These are phyloP conservation scores for Xylariaceae sp. DNA, from an alignment of 2,329 filamentous ascomycete genomes.

Conservation along the genomic window DNA sequence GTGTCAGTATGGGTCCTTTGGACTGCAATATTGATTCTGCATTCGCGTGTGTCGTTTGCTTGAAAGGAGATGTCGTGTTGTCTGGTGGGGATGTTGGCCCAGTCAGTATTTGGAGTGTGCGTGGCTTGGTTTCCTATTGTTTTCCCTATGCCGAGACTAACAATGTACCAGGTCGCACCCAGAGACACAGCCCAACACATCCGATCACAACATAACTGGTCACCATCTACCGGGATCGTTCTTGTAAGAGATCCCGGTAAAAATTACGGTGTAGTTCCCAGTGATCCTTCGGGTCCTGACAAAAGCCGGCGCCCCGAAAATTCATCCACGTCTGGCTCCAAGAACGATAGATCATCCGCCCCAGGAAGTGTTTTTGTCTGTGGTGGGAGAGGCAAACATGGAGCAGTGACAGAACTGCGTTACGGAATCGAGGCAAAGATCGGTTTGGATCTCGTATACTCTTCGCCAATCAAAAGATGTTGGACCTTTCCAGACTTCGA, in stretches of 20 bases:
- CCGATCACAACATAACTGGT: slow-evolving; percentile 62
- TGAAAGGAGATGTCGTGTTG: slow-evolving; percentile 72
- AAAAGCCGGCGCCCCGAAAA: too few relatives aligned
- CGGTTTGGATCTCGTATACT: slow-evolving; percentile 52
- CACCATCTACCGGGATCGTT: slow-evolving; percentile 53
- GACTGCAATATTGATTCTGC: slow-evolving; percentile 74
- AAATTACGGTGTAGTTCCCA: slow-evolving; percentile 29
- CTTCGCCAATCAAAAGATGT: slow-evolving; percentile 44
- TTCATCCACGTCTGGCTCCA: too few relatives aligned
- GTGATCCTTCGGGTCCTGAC: too few relatives aligned
- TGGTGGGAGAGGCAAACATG: slow-evolving; percentile 59
- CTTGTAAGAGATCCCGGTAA: slow-evolving; percentile 37
- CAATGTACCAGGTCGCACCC: slow-evolving; percentile 44
- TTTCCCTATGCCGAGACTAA: not conserved
- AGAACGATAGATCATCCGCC: slow-evolving; percentile 23
- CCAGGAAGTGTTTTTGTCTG: slow-evolving; percentile 63
- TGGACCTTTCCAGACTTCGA: slow-evolving; percentile 46
- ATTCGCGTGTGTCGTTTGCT: slow-evolving; percentile 70
- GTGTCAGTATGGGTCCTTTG: slow-evolving; percentile 60
- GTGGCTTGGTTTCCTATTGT: slow-evolving; percentile 20
- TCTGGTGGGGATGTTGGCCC: slow-evolving; percentile 74
- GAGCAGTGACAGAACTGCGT: slow-evolving; percentile 64
- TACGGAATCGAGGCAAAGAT: slow-evolving; percentile 67
- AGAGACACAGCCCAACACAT: slow-evolving; percentile 51
- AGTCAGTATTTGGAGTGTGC: slow-evolving; percentile 71